Percentiles rank a stretch among this genome's conserved stretches.
Conservation (phyloP, 176 grass and related monocot genomes). For the Pharus latifolius region DNA sequence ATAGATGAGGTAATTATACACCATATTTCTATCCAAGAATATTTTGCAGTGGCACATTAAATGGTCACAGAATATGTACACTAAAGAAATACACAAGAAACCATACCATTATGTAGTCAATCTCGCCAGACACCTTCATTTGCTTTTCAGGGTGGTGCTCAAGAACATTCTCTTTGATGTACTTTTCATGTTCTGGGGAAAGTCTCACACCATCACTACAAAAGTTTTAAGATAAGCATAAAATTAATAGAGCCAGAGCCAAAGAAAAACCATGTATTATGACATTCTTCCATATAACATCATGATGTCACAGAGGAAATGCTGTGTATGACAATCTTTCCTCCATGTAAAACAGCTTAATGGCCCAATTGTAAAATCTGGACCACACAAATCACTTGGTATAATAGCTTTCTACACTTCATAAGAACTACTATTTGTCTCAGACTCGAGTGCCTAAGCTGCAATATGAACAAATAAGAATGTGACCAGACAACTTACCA, state of each 20-base stretch:
- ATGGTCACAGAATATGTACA: not conserved
- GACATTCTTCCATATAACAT: not conserved
- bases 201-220: constrained; percentile 54
- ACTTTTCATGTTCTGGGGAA: constrained; percentile 56
- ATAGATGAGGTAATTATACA: not conserved
- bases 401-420: not conserved
- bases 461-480: not conserved
- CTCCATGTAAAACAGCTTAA: not conserved
- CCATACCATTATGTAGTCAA: constrained; percentile 71
- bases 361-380: not conserved
- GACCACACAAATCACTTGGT: not conserved
- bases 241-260: not conserved
- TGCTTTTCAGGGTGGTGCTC: constrained; percentile 78
- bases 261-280: too few relatives aligned
- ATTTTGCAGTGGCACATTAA: not conserved
- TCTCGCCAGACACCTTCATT: constrained; percentile 48
- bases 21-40: not conserved
- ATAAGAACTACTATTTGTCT: not conserved
- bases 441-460: not conserved
- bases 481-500: constrained; percentile 44
- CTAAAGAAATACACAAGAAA: not conserved
- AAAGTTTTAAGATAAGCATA: constrained; percentile 18
- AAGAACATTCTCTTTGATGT: constrained; percentile 64
- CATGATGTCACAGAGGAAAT: too few relatives aligned
- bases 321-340: not conserved